Base-by-base conservation (phyloP, 371 early-diverging fungal species). In the Mortierella sp. region DNA sequence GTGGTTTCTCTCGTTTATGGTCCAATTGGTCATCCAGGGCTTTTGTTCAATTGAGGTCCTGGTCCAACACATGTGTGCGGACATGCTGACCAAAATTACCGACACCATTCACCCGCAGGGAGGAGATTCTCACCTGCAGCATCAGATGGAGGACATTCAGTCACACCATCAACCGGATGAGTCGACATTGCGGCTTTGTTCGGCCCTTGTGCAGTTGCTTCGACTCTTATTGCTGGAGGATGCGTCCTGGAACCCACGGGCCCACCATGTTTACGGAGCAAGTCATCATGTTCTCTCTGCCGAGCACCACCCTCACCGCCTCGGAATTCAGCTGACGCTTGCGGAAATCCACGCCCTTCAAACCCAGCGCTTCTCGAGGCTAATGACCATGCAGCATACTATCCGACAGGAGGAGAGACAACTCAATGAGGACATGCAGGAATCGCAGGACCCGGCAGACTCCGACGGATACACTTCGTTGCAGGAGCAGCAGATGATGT, bases 1-100 rank as follows among this genome's bases (percentile, higher is more conserved):
- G 5, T 92, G 93, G 93, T 80, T 91, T 3, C 87, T 91, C 13
- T 79, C 89, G 16, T 92, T 92, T 74, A 84, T 92, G 45, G 81
- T 89, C 1, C 84, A 90, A 44, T 80, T 92, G 45, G 92, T 90
- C 5, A 79, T 89, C 24, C 88, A 89, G 26, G 89, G 90, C 3
- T 81, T 90, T 10, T 81, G 91, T 24, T 88, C 86, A 28, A 78
- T 92, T 16, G 89, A 91, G 11, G 74, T 80, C 24, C 65, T 90
- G 8, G 83, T 92, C 3, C 88, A 89, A 70, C 81, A 84, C 10
- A 88, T 91, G 74, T 89, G 89, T 14, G 81, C 91, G 26, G 86
- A 88, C 1, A 89, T 90, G 84, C 81, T 92, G 81, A 88, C 81
- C 31, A 87, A 86, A 8, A 81, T 91, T 16, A 84, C 89, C n/a